Evolutionary conservation across 2,329 filamentous ascomycete genomes (phyloP).

Genomic region (Lasiodiplodia sp.): DNA sequence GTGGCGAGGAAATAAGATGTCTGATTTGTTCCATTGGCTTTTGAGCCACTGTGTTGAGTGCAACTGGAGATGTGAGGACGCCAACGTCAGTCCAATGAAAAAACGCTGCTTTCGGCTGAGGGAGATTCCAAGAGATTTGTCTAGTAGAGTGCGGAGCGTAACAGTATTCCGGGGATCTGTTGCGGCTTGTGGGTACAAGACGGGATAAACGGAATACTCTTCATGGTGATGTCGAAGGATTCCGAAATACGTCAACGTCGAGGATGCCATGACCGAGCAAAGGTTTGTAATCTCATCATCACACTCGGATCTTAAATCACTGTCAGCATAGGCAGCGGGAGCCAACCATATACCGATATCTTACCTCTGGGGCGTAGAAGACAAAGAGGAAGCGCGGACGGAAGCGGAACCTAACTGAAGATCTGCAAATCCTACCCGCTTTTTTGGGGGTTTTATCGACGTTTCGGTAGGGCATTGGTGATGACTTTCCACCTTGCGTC

Average conservation of each 20-base stretch:
- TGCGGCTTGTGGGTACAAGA: background rate
- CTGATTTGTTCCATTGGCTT: background rate
- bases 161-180: background rate
- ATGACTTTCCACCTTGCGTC: too few relatives aligned
- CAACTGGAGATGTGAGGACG: background rate
- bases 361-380: too few relatives aligned
- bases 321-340: too few relatives aligned
- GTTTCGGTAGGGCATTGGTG: too few relatives aligned
- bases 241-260: background rate
- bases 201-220: background rate
- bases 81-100: background rate
- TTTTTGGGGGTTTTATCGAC: too few relatives aligned
- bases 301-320: too few relatives aligned
- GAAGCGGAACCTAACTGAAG: too few relatives aligned
- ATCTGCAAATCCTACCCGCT: too few relatives aligned
- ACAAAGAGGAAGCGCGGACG: too few relatives aligned
- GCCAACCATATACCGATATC: too few relatives aligned
- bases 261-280: background rate
- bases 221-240: background rate
- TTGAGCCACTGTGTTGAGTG: background rate
- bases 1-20: background rate
- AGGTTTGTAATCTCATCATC: too few relatives aligned
- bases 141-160: background rate
- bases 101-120: background rate
- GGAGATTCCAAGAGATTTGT: background rate